These are phyloP conservation scores for Erysimum cheiranthoides DNA, from an alignment of 345 rosid genomes.

Conservation along the genomic window DNA sequence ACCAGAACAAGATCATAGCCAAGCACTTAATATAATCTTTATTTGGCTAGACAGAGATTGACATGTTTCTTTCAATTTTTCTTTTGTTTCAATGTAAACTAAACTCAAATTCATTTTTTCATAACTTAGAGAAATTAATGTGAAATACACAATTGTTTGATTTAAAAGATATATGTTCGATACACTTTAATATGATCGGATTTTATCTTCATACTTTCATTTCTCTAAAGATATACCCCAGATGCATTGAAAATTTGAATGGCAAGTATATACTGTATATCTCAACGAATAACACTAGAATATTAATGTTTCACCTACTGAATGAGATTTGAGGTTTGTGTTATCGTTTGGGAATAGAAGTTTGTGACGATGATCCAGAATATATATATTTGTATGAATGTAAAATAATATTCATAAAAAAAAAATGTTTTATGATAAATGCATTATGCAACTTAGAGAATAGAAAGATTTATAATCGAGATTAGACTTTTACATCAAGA, in stretches of 20 bases:
- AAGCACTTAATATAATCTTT: slow-evolving; percentile 49
- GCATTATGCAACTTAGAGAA: too few species aligned
- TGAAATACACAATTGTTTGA: slow-evolving; percentile 32
- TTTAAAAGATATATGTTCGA: neutral
- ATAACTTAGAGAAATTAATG: slow-evolving; percentile 30
- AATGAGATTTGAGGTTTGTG: neutral
- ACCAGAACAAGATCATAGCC: slow-evolving; percentile 75
- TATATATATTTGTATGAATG: too few species aligned
- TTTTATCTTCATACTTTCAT: neutral
- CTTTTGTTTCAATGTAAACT: slow-evolving; percentile 30
- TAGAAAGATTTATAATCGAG: too few species aligned
- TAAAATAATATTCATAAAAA: too few species aligned
- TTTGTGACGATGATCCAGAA: too few species aligned
- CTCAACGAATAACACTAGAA: neutral
- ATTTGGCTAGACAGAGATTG: slow-evolving; percentile 32
- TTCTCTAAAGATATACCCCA: neutral
- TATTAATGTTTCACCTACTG: neutral
- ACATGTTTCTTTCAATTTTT: slow-evolving; percentile 24
- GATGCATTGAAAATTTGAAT: neutral
- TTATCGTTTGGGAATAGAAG: too few species aligned
- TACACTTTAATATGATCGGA: neutral
- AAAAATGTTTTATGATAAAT: too few species aligned
- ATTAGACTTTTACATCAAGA: too few species aligned
- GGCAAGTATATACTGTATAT: too few species aligned
- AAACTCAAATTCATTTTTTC: slow-evolving; percentile 22